Conservation (phyloP, 169 alveolate species). For the Eimeria sp. region DNA sequence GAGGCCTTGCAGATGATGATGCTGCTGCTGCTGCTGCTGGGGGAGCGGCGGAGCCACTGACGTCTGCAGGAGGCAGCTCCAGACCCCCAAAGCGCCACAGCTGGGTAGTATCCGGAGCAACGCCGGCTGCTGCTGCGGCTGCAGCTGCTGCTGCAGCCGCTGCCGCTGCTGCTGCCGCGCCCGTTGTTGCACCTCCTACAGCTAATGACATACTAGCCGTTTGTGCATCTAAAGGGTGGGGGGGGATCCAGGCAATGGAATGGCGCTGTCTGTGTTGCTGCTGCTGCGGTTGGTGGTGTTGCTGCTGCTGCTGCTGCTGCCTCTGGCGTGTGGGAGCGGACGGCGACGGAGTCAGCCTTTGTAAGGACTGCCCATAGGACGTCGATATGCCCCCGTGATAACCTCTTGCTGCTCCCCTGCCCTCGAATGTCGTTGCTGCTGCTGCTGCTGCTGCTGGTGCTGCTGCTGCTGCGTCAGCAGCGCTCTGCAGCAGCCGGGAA, state of each 20-base stretch:
- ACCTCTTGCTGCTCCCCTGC: conserved; percentile 2
- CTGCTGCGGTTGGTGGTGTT: conserved; percentile 8
- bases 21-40: conserved; percentile 14
- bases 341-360: neutral
- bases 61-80: neutral
- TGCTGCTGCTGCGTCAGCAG: neutral
- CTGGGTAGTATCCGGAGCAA: conserved; percentile 36
- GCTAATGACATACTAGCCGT: neutral
- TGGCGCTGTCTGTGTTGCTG: conserved; percentile 20
- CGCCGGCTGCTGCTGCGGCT: conserved; percentile 46
- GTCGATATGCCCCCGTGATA: neutral
- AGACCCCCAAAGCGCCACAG: conserved; percentile 55
- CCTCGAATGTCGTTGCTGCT: neutral
- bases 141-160: conserved; percentile 61
- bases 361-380: conserved; percentile 25
- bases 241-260: conserved; percentile 17
- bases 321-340: neutral
- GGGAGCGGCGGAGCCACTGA: conserved; percentile 6
- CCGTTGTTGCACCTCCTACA: neutral
- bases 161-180: conserved; percentile 46
- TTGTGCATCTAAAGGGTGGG: neutral
- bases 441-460: conserved; percentile 7
- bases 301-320: conserved; percentile 55
- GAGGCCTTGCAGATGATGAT: neutral
- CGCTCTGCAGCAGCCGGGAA: conserved; percentile 26